Evolutionary conservation across 495 filamentous ascomycete species (phyloP).

Genomic region (Letharia columbiana): DNA sequence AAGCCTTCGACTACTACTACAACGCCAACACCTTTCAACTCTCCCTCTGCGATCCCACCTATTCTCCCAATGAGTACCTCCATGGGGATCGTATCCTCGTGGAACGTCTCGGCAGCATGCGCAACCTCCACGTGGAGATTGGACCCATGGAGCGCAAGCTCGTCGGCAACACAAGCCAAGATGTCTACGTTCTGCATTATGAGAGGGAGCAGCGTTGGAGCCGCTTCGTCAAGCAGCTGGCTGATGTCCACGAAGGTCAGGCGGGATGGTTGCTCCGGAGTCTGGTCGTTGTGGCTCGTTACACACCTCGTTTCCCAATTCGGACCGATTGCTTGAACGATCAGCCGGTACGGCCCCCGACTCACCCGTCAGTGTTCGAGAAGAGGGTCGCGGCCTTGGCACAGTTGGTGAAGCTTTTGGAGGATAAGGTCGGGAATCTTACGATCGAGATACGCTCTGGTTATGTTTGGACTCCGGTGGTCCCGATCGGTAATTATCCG

Average conservation of each 20-base stretch:
- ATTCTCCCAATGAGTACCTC: background rate
- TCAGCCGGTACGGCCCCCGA: too few relatives aligned
- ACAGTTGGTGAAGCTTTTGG: too few relatives aligned
- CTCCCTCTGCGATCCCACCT: background rate
- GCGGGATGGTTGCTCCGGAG: background rate
- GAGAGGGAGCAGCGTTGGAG: background rate
- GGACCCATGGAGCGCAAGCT: background rate
- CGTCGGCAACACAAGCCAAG: background rate
- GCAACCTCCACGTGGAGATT: background rate
- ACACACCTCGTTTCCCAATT: background rate
- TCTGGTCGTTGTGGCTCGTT: background rate
- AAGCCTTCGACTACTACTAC: background rate
- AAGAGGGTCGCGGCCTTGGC: too few relatives aligned
- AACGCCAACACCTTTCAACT: background rate
- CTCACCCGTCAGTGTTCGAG: too few relatives aligned
- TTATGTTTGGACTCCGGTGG: too few relatives aligned
- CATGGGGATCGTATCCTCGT: background rate
- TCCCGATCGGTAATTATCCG: too few relatives aligned
- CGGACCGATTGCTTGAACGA: too few relatives aligned
- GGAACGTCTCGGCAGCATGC: background rate
- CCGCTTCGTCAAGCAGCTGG: background rate
- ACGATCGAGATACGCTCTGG: too few relatives aligned
- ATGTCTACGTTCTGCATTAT: background rate
- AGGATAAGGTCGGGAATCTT: too few relatives aligned
- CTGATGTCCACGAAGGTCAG: background rate